These are phyloP conservation scores for Linnemannia elongata DNA, from an alignment of 192 early-diverging fungal genomes.

Conservation along the genomic window DNA sequence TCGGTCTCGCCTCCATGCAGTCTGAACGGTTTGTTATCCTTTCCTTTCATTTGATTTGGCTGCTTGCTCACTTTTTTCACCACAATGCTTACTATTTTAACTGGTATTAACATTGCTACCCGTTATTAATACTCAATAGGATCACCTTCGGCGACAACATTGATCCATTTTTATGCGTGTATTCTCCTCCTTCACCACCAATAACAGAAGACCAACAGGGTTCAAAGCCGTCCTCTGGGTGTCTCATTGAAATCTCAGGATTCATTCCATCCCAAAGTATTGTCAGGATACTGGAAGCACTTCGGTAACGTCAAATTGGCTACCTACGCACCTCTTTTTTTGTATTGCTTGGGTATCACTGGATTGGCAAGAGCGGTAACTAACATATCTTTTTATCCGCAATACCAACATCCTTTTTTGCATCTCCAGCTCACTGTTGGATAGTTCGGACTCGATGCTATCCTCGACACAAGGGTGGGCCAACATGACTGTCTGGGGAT, in stretches of 20 bases:
- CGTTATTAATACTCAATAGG: conserved; percentile 16
- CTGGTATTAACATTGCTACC: background rate
- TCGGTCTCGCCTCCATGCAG: conserved; percentile 55
- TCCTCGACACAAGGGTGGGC: conserved; percentile 30
- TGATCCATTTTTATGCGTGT: conserved; percentile 58
- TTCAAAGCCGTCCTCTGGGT: conserved; percentile 18
- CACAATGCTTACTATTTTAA: background rate
- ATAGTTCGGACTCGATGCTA: background rate
- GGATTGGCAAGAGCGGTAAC: background rate
- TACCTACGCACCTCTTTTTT: background rate
- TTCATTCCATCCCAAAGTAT: conserved; percentile 50
- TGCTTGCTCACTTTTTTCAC: background rate
- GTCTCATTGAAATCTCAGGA: conserved; percentile 50
- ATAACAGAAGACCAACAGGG: background rate
- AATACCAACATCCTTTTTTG: conserved; percentile 1
- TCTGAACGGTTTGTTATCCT: conserved; percentile 44
- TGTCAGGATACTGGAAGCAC: conserved; percentile 29
- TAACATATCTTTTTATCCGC: background rate
- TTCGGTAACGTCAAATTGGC: conserved; percentile 22
- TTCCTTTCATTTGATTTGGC: background rate
- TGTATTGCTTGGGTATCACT: background rate
- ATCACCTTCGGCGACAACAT: conserved; percentile 45
- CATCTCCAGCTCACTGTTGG: conserved; percentile 15
- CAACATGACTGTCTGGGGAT: conserved; percentile 57
- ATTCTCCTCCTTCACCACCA: conserved; percentile 44